Base-by-base conservation (phyloP, 805 yeast species). In the Saccharomycopsis malanga region DNA sequence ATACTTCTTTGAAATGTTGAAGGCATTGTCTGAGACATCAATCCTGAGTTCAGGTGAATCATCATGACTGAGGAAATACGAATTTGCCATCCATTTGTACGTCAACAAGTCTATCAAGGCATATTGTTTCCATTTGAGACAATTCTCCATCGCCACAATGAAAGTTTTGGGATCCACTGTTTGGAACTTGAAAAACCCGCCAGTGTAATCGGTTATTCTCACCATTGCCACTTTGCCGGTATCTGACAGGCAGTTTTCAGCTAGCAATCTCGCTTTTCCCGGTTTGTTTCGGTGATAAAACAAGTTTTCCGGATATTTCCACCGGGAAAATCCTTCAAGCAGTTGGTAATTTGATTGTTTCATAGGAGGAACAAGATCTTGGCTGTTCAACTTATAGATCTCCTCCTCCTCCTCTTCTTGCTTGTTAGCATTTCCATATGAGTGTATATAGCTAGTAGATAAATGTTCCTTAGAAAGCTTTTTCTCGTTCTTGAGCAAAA, bases 351-450 rank as follows among this genome's bases (percentile, higher is more conserved):
- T 39, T n/a, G n/a, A 20, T 20, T 18, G 30, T 12, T 39, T 39
- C 21, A 22, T 20, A 20, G 43, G 43, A 5, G 43, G 43, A n/a
- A 39, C 6, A 4, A 39, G 12, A 24, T 39, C 30, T 20, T 39
- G 27, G 14, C 30, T 27, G 23, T 29, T 39, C 6, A 17, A 25
- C 27, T 39, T 18, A 39, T 25, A 25, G 9, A 12, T 27, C 27
- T 18, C 27, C 23, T 25, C 24, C 21, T 20, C 17, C 12, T 21
- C 15, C 18, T 36, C 29, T 18, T 41, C 44, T 22, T 20, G 14
- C 14, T 25, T n/a, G 37, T 29, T 29, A 4, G 41, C 37, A 12
- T 44, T 44, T 17, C 37, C 46, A 38, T 35, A 44, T 15, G 38
- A 27, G 15, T 34, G 39, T 17, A 35, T 25, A 30, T 44, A 44